Evolutionary conservation across 805 yeast genomes (phyloP).

Genomic region (Candida corydali): DNA sequence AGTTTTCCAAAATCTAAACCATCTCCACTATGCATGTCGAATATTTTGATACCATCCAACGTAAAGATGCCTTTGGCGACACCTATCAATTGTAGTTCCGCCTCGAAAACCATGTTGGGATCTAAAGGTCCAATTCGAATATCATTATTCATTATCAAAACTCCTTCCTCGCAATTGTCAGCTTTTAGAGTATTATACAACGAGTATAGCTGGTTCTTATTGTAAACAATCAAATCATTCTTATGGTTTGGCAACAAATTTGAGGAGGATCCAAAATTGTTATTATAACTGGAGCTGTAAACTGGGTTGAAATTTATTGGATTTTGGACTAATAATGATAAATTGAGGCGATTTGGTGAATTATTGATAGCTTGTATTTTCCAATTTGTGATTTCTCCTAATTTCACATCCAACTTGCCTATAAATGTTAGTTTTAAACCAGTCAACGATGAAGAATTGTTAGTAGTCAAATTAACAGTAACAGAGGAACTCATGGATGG

Average conservation of each 20-base stretch:
- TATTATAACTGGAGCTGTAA: slow-evolving; percentile 10
- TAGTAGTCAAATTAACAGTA: slow-evolving; percentile 32
- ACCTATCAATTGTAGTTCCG: slow-evolving; percentile 58
- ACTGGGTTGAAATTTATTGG: slow-evolving; percentile 22
- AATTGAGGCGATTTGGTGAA: slow-evolving; percentile 45
- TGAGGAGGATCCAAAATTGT: slow-evolving; percentile 14
- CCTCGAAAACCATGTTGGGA: slow-evolving; percentile 59
- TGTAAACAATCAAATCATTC: slow-evolving; percentile 16
- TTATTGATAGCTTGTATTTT: slow-evolving; percentile 62
- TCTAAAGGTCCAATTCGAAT: slow-evolving; percentile 59
- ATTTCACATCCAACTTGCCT: slow-evolving; percentile 56
- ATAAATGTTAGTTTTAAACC: slow-evolving; percentile 48
- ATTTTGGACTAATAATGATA: slow-evolving; percentile 43
- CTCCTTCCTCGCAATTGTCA: slow-evolving; percentile 42
- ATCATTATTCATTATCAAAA: slow-evolving; percentile 63
- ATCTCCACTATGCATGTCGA: slow-evolving; percentile 63
- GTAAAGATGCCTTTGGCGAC: slow-evolving; percentile 61
- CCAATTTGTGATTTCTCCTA: slow-evolving; percentile 63
- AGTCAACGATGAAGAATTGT: slow-evolving; percentile 22
- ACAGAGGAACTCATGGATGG: slow-evolving; percentile 13
- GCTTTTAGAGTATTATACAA: slow-evolving; percentile 36
- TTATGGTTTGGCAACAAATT: slow-evolving; percentile 12
- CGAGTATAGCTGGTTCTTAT: slow-evolving; percentile 20
- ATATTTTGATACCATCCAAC: slow-evolving; percentile 59
- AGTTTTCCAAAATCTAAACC: slow-evolving; percentile 66